Conservation (phyloP, 208 protist genomes). For the Acanthamoeba culbertsoni region DNA sequence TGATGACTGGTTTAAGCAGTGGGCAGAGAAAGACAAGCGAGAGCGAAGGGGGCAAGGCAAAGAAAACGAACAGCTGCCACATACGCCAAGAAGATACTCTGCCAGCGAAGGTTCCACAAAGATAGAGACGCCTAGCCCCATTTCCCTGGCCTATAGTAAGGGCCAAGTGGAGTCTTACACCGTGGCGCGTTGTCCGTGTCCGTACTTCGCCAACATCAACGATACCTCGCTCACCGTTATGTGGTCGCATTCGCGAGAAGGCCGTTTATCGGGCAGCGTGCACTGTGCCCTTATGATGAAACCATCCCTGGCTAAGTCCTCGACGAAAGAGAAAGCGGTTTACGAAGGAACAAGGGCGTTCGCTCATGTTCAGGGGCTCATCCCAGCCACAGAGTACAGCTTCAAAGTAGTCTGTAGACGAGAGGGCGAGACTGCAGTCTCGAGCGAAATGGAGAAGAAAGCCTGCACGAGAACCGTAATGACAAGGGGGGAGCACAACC, state of each 20-base stretch:
- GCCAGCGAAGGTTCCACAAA: not conserved
- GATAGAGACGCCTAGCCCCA: not conserved
- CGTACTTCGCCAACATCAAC: not conserved
- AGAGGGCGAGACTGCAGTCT: not conserved
- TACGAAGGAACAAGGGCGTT: not conserved
- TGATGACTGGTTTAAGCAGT: not conserved
- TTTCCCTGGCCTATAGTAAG: not conserved
- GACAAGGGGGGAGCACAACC: not conserved
- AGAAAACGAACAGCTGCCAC: not conserved
- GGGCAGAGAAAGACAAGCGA: not conserved
- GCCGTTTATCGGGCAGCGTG: not conserved
- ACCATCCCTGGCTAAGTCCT: not conserved
- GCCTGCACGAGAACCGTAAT: not conserved
- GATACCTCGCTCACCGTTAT: not conserved
- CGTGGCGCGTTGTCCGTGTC: not conserved
- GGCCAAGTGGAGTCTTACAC: no score
- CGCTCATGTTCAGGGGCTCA: not conserved
- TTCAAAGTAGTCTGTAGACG: not conserved
- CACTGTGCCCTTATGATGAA: not conserved
- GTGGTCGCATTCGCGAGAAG: no score
- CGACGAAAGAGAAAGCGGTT: no score
- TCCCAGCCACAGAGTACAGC: not conserved
- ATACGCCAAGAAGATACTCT: not conserved
- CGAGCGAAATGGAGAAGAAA: not conserved
- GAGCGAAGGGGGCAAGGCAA: not conserved